Percentiles rank a stretch among this genome's conserved stretches.
Evolutionary conservation across 2,329 filamentous ascomycete species (phyloP).

Genomic region (Talaromyces sp.): DNA sequence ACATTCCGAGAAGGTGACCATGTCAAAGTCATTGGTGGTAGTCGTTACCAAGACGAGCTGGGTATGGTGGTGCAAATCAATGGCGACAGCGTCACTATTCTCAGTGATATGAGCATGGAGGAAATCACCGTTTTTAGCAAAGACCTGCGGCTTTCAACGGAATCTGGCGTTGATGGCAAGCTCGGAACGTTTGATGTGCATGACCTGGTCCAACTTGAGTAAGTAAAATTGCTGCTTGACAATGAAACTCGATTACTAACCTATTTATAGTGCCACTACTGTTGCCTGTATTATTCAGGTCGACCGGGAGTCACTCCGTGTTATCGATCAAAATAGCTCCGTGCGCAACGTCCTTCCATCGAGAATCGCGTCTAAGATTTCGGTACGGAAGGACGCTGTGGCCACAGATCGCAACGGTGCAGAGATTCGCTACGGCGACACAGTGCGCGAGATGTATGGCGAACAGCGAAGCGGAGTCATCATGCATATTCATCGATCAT

Average conservation of each 20-base stretch:
- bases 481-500: conserved; percentile 89
- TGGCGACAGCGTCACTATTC: conserved; percentile 84
- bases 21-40: conserved; percentile 96
- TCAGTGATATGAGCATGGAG: conserved; percentile 86
- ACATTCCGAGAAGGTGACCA: conserved; percentile 91
- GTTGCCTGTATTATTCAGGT: conserved; percentile 93
- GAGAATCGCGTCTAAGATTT: conserved; percentile 84
- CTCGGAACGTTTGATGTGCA: conserved; percentile 88
- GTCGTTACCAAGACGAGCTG: conserved; percentile 88
- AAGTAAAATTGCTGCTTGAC: conserved; percentile 24
- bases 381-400: conserved; percentile 74
- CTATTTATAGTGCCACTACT: conserved; percentile 61
- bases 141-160: conserved; percentile 86
- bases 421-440: conserved; percentile 86
- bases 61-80: conserved; percentile 94
- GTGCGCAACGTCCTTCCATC: conserved; percentile 79
- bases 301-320: conserved; percentile 83
- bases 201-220: conserved; percentile 90
- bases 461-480: conserved; percentile 84
- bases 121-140: conserved; percentile 98
- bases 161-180: conserved; percentile 76
- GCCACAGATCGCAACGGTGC: conserved; percentile 90
- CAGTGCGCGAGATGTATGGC: conserved; percentile 82
- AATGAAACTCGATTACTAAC: conserved; percentile 6
- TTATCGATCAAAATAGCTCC: conserved; percentile 86